Evolutionary conservation across 2,329 filamentous ascomycete species (phyloP).

Genomic region (Exophiala aquamarina): DNA sequence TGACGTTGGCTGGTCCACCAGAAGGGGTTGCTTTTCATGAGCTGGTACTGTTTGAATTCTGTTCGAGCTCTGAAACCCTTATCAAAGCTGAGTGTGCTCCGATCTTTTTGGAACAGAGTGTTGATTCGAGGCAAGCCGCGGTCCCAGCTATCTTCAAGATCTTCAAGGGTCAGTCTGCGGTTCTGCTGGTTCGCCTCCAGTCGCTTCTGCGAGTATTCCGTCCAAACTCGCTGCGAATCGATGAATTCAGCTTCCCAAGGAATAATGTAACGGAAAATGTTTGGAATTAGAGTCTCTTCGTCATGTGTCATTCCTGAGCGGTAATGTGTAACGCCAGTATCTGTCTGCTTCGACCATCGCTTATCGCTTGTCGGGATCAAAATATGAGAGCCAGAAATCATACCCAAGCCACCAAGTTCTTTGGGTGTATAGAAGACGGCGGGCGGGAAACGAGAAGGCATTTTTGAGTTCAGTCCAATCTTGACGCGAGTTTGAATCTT

Average conservation of each 20-base stretch:
- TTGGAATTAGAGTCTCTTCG: constrained; percentile 95
- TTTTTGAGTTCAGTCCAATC: constrained; percentile 98
- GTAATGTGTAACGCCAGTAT: constrained; percentile 95
- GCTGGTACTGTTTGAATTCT: constrained; percentile 97
- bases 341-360: constrained; percentile 97
- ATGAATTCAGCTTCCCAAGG: constrained; percentile 99
- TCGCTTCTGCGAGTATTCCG: constrained; percentile 97
- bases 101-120: constrained; percentile 96
- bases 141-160: constrained; percentile 98
- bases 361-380: constrained; percentile 97
- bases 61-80: constrained; percentile 95
- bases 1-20: constrained; percentile 99
- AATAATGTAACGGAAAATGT: constrained; percentile 99
- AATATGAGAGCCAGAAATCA: constrained; percentile 99
- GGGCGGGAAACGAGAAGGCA: constrained; percentile 97
- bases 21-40: constrained; percentile 99
- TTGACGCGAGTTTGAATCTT: constrained; percentile 99
- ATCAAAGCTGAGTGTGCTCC: constrained; percentile 95
- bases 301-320: constrained; percentile 97
- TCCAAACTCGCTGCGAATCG: constrained; percentile 98
- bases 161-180: constrained; percentile 86
- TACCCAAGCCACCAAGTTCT: constrained; percentile 92
- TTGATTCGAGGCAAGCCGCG: constrained; percentile 97
- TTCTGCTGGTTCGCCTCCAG: constrained; percentile 97
- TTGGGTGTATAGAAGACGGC: constrained; percentile 99